Percentiles rank a stretch among this genome's conserved stretches.
These are phyloP conservation scores for Neodidymelliopsis sp. DNA, from an alignment of 2,329 filamentous ascomycete genomes.

Conservation along the genomic window DNA sequence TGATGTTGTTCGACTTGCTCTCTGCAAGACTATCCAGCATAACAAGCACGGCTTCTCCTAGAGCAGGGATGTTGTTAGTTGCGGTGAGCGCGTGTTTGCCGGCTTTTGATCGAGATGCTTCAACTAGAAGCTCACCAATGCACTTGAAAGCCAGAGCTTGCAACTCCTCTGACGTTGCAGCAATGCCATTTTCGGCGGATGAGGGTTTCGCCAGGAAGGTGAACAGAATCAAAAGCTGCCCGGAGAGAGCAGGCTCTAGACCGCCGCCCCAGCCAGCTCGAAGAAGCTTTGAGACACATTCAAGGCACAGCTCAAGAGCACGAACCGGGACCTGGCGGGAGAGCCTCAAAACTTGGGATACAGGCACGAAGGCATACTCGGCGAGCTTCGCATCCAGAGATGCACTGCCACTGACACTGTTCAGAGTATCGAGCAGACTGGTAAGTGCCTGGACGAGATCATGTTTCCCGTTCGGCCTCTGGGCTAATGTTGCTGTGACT, in stretches of 20 bases:
- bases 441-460: conserved; percentile 60
- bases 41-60: conserved; percentile 84
- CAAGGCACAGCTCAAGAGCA: conserved; percentile 77
- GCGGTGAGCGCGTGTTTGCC: conserved; percentile 61
- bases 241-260: conserved; percentile 75
- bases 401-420: conserved; percentile 38
- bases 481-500: conserved; percentile 59
- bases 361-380: conserved; percentile 93
- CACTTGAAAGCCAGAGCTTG: conserved; percentile 74
- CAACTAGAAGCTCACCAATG: conserved; percentile 70
- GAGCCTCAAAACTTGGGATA: conserved; percentile 84
- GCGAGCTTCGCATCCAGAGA: conserved; percentile 80
- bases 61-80: conserved; percentile 71
- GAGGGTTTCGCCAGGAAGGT: conserved; percentile 81
- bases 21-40: conserved; percentile 77
- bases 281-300: conserved; percentile 77
- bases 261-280: conserved; percentile 78
- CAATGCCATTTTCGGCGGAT: conserved; percentile 58
- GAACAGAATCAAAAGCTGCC: conserved; percentile 85
- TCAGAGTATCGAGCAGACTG: conserved; percentile 54
- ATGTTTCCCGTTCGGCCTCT: conserved; percentile 53
- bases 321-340: conserved; percentile 75
- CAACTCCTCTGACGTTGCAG: conserved; percentile 74
- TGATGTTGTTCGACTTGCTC: conserved; percentile 70
- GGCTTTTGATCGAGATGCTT: conserved; percentile 59